Percentiles rank a stretch among this genome's conserved stretches.
These are phyloP conservation scores for Mucor saturninus DNA, from an alignment of 371 early-diverging fungal genomes.

Conservation along the genomic window DNA sequence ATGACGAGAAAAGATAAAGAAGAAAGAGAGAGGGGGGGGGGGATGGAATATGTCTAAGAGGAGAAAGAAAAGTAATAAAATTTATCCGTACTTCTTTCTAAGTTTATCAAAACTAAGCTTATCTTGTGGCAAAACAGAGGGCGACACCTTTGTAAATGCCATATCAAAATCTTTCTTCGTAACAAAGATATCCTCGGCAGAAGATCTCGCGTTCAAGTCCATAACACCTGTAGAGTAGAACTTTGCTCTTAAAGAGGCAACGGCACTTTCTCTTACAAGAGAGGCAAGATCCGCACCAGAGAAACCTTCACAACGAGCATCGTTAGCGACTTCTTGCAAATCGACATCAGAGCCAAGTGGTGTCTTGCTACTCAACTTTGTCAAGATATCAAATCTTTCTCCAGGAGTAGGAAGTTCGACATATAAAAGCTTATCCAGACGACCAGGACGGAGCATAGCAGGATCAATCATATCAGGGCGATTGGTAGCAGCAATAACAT, in stretches of 20 bases:
- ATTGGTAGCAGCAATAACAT: slow-evolving; percentile 99
- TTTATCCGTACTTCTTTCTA: slow-evolving; percentile 41
- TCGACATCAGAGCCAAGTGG: slow-evolving; percentile 77
- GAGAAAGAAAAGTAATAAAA: background rate
- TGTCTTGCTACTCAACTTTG: slow-evolving; percentile 80
- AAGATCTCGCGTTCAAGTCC: slow-evolving; percentile 16
- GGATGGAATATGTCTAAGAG: slow-evolving; percentile 7
- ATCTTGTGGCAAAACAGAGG: slow-evolving; percentile 77
- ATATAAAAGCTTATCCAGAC: slow-evolving; percentile 97
- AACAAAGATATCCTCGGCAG: slow-evolving; percentile 61
- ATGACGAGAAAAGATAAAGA: background rate
- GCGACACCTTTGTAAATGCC: slow-evolving; percentile 82
- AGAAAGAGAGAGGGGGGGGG: background rate
- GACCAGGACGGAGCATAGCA: slow-evolving; percentile 98
- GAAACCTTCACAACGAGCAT: slow-evolving; percentile 78
- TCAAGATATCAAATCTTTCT: slow-evolving; percentile 91
- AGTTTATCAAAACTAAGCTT: slow-evolving; percentile 35
- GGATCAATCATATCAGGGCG: slow-evolving; percentile 98
- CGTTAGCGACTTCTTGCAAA: slow-evolving; percentile 76
- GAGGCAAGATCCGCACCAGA: slow-evolving; percentile 97
- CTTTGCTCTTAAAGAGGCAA: slow-evolving; percentile 77
- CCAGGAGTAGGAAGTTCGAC: slow-evolving; percentile 89
- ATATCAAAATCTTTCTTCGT: slow-evolving; percentile 72
- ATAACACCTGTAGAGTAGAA: slow-evolving; percentile 47
- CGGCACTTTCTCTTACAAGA: slow-evolving; percentile 89